phyloP scores from a whole-genome alignment of 345 rosid species.

The Zanthoxylum bungeanum region DNA sequence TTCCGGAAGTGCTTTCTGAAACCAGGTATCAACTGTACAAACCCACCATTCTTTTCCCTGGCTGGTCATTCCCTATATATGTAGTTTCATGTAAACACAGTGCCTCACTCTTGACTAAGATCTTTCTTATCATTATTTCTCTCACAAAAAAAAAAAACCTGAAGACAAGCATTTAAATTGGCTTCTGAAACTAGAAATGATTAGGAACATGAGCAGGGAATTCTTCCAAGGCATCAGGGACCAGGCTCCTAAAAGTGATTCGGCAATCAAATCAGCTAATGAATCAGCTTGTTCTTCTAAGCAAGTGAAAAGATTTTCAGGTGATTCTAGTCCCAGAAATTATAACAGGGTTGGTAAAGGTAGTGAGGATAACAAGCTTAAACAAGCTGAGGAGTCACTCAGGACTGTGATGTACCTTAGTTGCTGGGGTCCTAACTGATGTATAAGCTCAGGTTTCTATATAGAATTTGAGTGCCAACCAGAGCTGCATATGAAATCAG shows the following conservation, averaged over 20 bases:
- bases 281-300: slow-evolving; percentile 22
- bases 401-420: slow-evolving; percentile 44
- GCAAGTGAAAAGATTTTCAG: slow-evolving; percentile 19
- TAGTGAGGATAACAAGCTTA: slow-evolving; percentile 13
- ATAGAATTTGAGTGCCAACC: neutral
- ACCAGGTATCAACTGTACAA: neutral
- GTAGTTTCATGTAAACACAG: neutral
- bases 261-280: slow-evolving; percentile 5
- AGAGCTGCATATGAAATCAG: neutral
- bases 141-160: neutral
- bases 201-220: slow-evolving; percentile 25
- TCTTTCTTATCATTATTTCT: neutral
- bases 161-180: neutral
- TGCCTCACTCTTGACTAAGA: neutral
- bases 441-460: neutral
- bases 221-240: slow-evolving; percentile 17
- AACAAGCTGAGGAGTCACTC: slow-evolving; percentile 41
- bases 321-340: slow-evolving; percentile 6
- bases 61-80: slow-evolving; percentile 2
- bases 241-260: slow-evolving; percentile 15
- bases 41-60: neutral
- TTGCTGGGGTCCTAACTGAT: slow-evolving; percentile 40
- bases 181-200: slow-evolving; percentile 14
- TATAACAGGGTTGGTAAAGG: slow-evolving; percentile 2
- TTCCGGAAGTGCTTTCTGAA: neutral